phyloP scores from a whole-genome alignment of 768 basidiomycete genomes.

The Baorangia bicolor region DNA sequence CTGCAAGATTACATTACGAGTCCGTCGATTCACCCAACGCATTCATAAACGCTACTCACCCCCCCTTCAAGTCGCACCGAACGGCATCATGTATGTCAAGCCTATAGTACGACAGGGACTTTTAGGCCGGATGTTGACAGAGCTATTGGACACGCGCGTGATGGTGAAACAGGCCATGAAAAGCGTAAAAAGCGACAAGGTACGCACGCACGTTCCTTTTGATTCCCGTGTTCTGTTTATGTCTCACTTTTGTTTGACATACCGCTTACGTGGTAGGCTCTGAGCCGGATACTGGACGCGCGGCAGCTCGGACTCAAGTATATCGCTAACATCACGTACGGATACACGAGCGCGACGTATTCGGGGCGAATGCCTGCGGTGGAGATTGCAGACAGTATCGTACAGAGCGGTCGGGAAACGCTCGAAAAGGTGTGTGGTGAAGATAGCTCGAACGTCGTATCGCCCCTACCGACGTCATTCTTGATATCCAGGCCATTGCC shows the following conservation, averaged over 20 bases:
- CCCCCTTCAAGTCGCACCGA: constrained; percentile 80
- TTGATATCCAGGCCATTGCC: constrained; percentile 64
- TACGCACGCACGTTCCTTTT: constrained; percentile 24
- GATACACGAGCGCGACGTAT: constrained; percentile 91
- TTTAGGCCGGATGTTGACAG: constrained; percentile 86
- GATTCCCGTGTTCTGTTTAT: background rate
- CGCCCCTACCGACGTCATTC: background rate
- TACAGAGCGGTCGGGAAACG: constrained; percentile 94
- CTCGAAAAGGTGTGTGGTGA: constrained; percentile 72
- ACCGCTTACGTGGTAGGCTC: constrained; percentile 45
- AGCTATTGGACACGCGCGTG: constrained; percentile 90
- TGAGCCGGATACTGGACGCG: constrained; percentile 79
- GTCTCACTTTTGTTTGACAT: background rate
- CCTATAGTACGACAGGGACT: constrained; percentile 79
- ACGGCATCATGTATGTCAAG: constrained; percentile 94
- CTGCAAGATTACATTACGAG: constrained; percentile 78
- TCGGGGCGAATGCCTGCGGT: constrained; percentile 98
- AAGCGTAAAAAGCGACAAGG: constrained; percentile 70
- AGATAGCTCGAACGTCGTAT: background rate
- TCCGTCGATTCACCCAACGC: constrained; percentile 31
- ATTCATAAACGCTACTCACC: background rate
- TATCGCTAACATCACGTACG: constrained; percentile 93
- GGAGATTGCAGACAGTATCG: constrained; percentile 97
- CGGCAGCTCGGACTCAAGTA: constrained; percentile 92
- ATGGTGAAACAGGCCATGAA: constrained; percentile 99